Conservation (phyloP, 768 basidiomycete species). For the Mycena venus region DNA sequence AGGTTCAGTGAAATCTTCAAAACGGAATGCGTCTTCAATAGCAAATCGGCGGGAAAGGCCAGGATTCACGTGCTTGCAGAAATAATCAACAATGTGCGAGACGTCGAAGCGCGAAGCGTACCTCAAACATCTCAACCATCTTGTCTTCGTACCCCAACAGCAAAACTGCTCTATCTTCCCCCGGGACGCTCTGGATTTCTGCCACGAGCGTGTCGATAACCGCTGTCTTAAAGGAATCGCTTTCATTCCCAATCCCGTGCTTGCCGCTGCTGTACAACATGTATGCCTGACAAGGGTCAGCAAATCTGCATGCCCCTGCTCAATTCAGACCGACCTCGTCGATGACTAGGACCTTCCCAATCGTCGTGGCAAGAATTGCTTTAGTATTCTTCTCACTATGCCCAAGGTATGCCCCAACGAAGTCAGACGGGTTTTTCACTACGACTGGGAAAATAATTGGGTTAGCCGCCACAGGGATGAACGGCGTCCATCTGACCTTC, state of each 20-base stretch:
- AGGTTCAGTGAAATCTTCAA: slow-evolving; percentile 71
- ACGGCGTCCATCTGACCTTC: no score
- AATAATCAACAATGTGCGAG: background rate
- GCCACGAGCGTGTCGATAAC: slow-evolving; percentile 84
- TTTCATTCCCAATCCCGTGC: slow-evolving; percentile 39
- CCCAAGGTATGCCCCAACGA: no score
- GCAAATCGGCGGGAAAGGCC: slow-evolving; percentile 76
- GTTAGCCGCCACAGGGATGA: background rate
- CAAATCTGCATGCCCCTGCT: background rate
- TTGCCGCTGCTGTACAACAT: slow-evolving; percentile 69
- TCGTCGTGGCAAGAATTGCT: slow-evolving; percentile 67
- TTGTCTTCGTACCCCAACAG: slow-evolving; percentile 75
- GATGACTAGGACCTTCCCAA: slow-evolving; percentile 79
- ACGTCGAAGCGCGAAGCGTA: slow-evolving; percentile 44
- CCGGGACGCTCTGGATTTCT: slow-evolving; percentile 76
- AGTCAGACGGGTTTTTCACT: slow-evolving; percentile 77
- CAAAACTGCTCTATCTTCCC: slow-evolving; percentile 79
- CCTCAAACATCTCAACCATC: slow-evolving; percentile 84
- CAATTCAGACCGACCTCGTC: slow-evolving; percentile 63
- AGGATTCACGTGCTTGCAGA: slow-evolving; percentile 75
- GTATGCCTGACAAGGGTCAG: slow-evolving; percentile 62
- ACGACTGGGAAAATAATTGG: slow-evolving; percentile 57
- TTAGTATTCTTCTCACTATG: slow-evolving; percentile 52
- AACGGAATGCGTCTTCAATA: slow-evolving; percentile 78
- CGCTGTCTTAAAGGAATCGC: slow-evolving; percentile 71